Conservation (phyloP, 2,329 filamentous ascomycete species). For the Aspergillus vadensis region DNA sequence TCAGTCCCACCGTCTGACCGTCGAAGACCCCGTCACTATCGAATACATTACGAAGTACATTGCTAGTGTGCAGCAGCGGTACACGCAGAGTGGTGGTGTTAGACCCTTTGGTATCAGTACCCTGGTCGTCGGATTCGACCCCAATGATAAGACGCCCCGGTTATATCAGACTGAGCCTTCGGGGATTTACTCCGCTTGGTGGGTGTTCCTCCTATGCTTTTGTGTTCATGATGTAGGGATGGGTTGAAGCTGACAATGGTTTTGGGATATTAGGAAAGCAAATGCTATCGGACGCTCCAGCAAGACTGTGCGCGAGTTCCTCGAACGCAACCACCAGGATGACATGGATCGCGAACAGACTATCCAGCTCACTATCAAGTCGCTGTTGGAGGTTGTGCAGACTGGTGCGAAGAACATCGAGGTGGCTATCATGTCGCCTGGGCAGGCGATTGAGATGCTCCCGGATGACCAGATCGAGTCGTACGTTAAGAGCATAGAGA, state of each 20-base stretch:
- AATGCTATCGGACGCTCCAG: slow-evolving; percentile 97
- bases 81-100: slow-evolving; percentile 98
- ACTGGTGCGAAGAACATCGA: slow-evolving; percentile 99
- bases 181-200: slow-evolving; percentile 99
- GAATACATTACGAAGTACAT: slow-evolving; percentile 99
- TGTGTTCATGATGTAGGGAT: background rate
- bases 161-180: slow-evolving; percentile 99
- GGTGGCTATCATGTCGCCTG: slow-evolving; percentile 96
- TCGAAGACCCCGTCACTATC: slow-evolving; percentile 95
- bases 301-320: slow-evolving; percentile 98
- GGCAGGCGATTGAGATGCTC: slow-evolving; percentile 88
- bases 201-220: slow-evolving; percentile 36
- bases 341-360: slow-evolving; percentile 96
- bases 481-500: slow-evolving; percentile 98
- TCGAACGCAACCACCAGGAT: slow-evolving; percentile 98
- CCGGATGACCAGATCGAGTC: slow-evolving; percentile 94
- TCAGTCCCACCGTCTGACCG: slow-evolving; percentile 93
- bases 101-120: slow-evolving; percentile 99
- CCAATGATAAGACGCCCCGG: slow-evolving; percentile 81
- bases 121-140: slow-evolving; percentile 97
- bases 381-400: slow-evolving; percentile 94
- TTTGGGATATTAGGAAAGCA: slow-evolving; percentile 73
- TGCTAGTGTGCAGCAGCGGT: slow-evolving; percentile 95
- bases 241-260: slow-evolving; percentile 17
- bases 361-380: slow-evolving; percentile 97